Percentiles rank a stretch among this genome's conserved stretches.
Evolutionary conservation across 2,329 filamentous ascomycete genomes (phyloP).

Genomic region (Pyricularia grisea): DNA sequence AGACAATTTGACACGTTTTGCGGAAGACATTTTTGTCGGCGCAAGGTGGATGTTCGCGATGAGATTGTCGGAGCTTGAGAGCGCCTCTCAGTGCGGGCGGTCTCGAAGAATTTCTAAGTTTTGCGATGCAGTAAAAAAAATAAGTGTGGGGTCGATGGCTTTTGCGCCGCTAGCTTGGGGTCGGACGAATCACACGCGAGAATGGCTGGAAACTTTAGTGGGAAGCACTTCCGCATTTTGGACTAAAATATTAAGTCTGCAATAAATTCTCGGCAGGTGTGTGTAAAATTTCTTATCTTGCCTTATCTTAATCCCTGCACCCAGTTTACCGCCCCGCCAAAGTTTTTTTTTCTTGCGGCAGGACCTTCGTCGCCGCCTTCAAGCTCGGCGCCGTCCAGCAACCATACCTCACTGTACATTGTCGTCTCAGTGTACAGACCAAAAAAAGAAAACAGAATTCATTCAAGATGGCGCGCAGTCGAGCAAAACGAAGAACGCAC

Average conservation of each 20-base stretch:
- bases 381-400: neutral
- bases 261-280: neutral
- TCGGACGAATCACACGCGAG: neutral
- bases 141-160: neutral
- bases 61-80: neutral
- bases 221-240: neutral
- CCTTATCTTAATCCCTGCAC: neutral
- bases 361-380: neutral
- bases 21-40: neutral
- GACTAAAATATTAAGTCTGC: neutral
- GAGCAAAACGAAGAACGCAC: constrained; percentile 86
- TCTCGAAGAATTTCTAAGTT: neutral
- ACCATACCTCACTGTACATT: neutral
- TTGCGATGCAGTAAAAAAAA: neutral
- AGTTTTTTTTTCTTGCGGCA: constrained; percentile 5
- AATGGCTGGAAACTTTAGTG: neutral
- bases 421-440: neutral
- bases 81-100: neutral
- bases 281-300: constrained; percentile 6
- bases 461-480: constrained; percentile 61
- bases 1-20: constrained; percentile 2
- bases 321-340: constrained; percentile 7
- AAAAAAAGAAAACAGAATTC: too few relatives aligned
- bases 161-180: neutral
- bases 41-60: neutral